A percentile compares a stretch with the other conserved stretches of the same genome.
Conservation (phyloP, 345 rosid genomes). For the Salix brachista region DNA sequence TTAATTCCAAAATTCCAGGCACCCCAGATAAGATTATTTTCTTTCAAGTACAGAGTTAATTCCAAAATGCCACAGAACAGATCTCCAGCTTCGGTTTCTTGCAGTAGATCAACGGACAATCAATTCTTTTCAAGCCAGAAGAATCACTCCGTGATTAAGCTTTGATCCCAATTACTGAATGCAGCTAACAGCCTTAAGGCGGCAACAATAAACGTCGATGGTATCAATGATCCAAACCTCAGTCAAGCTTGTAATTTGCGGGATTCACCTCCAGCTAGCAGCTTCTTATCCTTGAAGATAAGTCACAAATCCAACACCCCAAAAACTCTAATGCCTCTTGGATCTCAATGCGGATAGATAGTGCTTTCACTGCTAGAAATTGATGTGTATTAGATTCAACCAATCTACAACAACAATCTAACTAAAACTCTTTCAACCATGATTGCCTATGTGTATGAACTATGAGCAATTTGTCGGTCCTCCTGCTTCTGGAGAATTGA, state of each 20-base stretch:
- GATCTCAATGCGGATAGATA: conserved; percentile 6
- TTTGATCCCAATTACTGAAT: not conserved
- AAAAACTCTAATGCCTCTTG: not conserved
- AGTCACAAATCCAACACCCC: not conserved
- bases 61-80: not conserved
- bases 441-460: not conserved
- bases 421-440: not conserved
- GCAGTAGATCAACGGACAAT: not conserved
- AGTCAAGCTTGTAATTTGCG: not conserved
- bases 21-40: not conserved
- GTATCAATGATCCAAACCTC: not conserved
- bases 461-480: not conserved
- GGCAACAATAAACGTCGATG: not conserved
- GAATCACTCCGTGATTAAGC: not conserved
- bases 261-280: not conserved
- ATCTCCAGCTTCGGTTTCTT: not conserved
- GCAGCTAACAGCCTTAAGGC: not conserved
- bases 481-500: not conserved
- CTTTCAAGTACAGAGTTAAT: not conserved
- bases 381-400: not conserved
- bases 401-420: not conserved
- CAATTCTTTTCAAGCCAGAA: not conserved
- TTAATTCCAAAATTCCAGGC: not conserved
- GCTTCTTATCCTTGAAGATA: not conserved
- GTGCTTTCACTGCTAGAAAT: not conserved